A percentile compares a stretch with the other conserved stretches of the same genome.
phyloP scores from a whole-genome alignment of 176 grass and related monocot genomes.

The Rhynchospora tenuis region DNA sequence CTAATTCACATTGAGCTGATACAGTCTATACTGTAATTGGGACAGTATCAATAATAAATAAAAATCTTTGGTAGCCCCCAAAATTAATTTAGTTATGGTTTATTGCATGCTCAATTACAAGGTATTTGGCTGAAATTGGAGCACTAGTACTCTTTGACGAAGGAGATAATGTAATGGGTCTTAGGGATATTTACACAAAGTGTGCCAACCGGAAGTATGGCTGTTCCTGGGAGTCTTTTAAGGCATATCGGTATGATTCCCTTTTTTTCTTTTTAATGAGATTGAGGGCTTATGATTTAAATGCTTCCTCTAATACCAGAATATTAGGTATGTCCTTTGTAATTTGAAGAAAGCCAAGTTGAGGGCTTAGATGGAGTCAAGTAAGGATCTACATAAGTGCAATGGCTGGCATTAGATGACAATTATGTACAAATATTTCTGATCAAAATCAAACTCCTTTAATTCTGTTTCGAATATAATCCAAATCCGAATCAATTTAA shows the following conservation, averaged over 20 bases:
- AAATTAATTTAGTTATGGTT: background rate
- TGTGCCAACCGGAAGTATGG: slow-evolving; percentile 36
- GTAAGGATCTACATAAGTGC: background rate
- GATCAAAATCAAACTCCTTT: too few species aligned
- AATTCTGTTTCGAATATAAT: too few species aligned
- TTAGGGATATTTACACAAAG: slow-evolving; percentile 45
- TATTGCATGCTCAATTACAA: slow-evolving; percentile 31
- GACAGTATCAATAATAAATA: background rate
- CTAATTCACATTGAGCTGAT: background rate
- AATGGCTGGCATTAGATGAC: background rate
- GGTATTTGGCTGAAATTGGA: slow-evolving; percentile 75
- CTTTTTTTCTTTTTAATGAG: background rate
- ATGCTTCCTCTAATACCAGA: background rate
- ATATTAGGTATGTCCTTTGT: background rate
- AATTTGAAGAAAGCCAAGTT: background rate
- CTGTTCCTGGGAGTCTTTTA: slow-evolving; percentile 42
- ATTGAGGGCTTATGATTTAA: background rate
- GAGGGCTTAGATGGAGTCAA: background rate
- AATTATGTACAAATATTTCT: background rate
- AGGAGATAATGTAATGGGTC: slow-evolving; percentile 26
- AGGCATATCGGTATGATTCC: slow-evolving; percentile 37
- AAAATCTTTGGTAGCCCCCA: background rate
- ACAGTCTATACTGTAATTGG: background rate
- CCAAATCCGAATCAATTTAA: too few species aligned
- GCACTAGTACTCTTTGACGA: slow-evolving; percentile 51